Percentiles rank a stretch among this genome's conserved stretches.
Conservation (phyloP, 1,284 basidiomycete genomes). For the Amylostereum areolatum region DNA sequence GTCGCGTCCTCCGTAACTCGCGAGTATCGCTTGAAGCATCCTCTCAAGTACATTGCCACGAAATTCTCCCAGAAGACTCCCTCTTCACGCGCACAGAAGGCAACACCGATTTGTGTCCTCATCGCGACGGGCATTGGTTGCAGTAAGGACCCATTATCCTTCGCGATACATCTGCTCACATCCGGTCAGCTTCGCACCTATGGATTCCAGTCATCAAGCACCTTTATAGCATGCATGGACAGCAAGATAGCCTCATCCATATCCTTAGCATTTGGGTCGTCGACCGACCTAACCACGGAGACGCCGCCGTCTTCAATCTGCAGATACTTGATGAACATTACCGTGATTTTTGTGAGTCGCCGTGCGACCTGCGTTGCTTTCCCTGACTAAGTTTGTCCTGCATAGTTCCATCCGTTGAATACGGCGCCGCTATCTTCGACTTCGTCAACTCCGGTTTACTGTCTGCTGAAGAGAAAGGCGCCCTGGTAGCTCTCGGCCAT, state of each 20-base stretch:
- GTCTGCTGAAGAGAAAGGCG: too few species aligned
- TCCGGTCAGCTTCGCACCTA: conserved; percentile 1
- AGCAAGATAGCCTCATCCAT: background rate
- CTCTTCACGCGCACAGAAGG: background rate
- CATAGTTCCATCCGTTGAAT: too few species aligned
- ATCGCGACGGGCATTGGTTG: background rate
- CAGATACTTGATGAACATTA: too few species aligned
- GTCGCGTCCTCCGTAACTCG: background rate
- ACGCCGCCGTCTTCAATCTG: too few species aligned
- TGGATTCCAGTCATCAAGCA: conserved; percentile 3
- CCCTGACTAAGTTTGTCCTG: too few species aligned
- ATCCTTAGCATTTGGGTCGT: background rate
- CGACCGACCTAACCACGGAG: too few species aligned
- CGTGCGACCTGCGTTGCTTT: too few species aligned
- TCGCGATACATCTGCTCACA: background rate
- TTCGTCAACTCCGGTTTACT: too few species aligned
- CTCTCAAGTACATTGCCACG: background rate
- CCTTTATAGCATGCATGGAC: background rate
- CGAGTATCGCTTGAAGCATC: background rate
- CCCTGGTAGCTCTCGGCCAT: too few species aligned
- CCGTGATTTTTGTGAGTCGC: too few species aligned
- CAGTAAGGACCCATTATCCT: background rate
- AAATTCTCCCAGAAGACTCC: background rate
- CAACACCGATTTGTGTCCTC: background rate
- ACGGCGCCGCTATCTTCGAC: too few species aligned